A percentile compares a stretch with the other conserved stretches of the same genome.
These are phyloP conservation scores for Fusarium devonianum DNA, from an alignment of 2,329 filamentous ascomycete species.

Conservation along the genomic window DNA sequence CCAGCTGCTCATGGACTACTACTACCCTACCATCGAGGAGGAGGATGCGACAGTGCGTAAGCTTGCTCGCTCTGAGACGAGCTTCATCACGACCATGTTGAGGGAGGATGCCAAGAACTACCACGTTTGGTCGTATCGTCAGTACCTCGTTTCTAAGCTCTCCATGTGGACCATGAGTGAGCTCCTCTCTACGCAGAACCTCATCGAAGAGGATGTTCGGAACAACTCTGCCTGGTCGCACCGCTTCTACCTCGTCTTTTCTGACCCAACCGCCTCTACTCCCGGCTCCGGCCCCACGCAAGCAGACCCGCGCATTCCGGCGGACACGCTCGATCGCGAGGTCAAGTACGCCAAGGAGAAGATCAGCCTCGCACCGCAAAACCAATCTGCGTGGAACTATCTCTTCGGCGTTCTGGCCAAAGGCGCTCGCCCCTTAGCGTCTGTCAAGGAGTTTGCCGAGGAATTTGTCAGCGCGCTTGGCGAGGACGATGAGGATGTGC, in stretches of 20 bases:
- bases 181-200: conserved; percentile 71
- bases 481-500: conserved; percentile 58
- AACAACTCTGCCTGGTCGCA: conserved; percentile 99
- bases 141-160: conserved; percentile 70
- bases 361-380: conserved; percentile 84
- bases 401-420: conserved; percentile 77
- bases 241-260: conserved; percentile 91
- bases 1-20: conserved; percentile 68
- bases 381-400: conserved; percentile 95
- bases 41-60: conserved; percentile 60
- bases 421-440: conserved; percentile 60
- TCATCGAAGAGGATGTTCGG: conserved; percentile 81
- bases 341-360: conserved; percentile 75
- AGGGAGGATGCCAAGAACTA: conserved; percentile 93
- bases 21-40: conserved; percentile 66
- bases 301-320: conserved; percentile 64
- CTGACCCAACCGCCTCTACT: conserved; percentile 61
- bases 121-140: conserved; percentile 96
- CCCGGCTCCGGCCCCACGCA: conserved; percentile 57
- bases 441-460: conserved; percentile 57
- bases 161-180: conserved; percentile 76
- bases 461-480: conserved; percentile 60
- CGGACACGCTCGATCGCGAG: conserved; percentile 75
- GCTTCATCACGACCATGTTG: conserved; percentile 83
- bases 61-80: conserved; percentile 71